Conservation (phyloP, 495 filamentous ascomycete species). For the Coniosporium apollinis region DNA sequence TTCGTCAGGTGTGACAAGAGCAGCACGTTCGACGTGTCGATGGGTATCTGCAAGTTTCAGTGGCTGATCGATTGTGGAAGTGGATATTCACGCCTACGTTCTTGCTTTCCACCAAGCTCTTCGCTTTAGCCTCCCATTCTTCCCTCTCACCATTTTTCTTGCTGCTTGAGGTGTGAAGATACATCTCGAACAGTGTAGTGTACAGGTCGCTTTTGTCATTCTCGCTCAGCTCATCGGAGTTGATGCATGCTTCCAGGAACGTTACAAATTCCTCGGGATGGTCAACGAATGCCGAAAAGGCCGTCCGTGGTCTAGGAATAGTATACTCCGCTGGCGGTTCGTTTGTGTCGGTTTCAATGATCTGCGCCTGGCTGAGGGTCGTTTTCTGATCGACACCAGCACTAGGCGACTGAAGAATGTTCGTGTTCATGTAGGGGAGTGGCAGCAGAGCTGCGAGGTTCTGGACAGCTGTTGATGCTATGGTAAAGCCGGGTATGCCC, state of each 20-base stretch:
- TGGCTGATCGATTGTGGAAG: neutral
- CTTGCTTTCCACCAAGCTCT: slow-evolving; percentile 60
- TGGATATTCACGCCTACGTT: slow-evolving; percentile 29
- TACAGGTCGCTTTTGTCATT: slow-evolving; percentile 72
- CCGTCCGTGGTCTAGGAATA: slow-evolving; percentile 67
- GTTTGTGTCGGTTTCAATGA: slow-evolving; percentile 23
- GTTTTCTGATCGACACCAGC: slow-evolving; percentile 14
- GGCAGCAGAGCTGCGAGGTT: slow-evolving; percentile 72
- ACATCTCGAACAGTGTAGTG: slow-evolving; percentile 96
- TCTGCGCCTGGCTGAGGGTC: slow-evolving; percentile 21
- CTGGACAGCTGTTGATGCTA: slow-evolving; percentile 52
- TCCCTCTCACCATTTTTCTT: slow-evolving; percentile 53
- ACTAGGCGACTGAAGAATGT: slow-evolving; percentile 18
- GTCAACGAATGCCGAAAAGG: slow-evolving; percentile 93
- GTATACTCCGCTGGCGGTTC: slow-evolving; percentile 33
- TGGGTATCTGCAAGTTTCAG: slow-evolving; percentile 40
- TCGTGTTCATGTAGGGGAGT: slow-evolving; percentile 64
- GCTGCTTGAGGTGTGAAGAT: slow-evolving; percentile 70
- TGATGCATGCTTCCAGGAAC: slow-evolving; percentile 74
- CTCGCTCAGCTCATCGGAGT: slow-evolving; percentile 46
- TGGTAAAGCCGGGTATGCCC: slow-evolving; percentile 26
- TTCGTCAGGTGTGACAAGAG: slow-evolving; percentile 81
- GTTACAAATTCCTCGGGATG: slow-evolving; percentile 77
- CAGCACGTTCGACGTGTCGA: slow-evolving; percentile 87
- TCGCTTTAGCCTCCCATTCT: slow-evolving; percentile 82